Percentiles rank a stretch among this genome's conserved stretches.
Evolutionary conservation across 257 asterid species (phyloP).

Genomic region (Pogostemon cablin): DNA sequence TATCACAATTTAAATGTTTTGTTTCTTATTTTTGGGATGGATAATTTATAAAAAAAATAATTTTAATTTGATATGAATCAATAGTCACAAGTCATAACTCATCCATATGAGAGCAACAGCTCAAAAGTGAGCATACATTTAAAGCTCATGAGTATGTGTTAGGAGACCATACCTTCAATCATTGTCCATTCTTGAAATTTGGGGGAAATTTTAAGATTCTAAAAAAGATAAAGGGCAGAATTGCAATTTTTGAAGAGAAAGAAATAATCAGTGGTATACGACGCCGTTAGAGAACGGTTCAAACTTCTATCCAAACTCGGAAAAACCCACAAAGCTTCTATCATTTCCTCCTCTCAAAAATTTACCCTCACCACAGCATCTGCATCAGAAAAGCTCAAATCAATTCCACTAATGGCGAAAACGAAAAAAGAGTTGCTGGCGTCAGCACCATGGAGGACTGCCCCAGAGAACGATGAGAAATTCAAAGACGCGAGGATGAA

Average conservation of each 20-base stretch:
- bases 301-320: conserved; percentile 27
- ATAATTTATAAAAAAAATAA: no score
- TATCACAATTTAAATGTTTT: no score
- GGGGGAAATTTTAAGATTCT: background rate
- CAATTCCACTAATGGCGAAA: conserved; percentile 51
- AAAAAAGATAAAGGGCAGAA: conserved; percentile 19
- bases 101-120: background rate
- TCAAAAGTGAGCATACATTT: background rate
- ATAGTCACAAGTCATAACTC: background rate
- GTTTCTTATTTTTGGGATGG: no score
- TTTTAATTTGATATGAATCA: background rate
- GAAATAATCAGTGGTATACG: conserved; percentile 19
- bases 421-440: conserved; percentile 85
- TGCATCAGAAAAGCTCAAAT: conserved; percentile 8
- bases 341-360: background rate
- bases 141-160: background rate
- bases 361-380: conserved; percentile 13
- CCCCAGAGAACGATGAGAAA: conserved; percentile 48
- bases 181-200: background rate
- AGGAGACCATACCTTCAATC: background rate
- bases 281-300: conserved; percentile 16
- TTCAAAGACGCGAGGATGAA: conserved; percentile 82
- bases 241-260: conserved; percentile 19
- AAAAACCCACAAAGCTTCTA: conserved; percentile 1
- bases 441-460: conserved; percentile 96